Percentiles rank a stretch among this genome's conserved stretches.
These are phyloP conservation scores for Metschnikowia aberdeeniae DNA, from an alignment of 805 yeast species.

Conservation along the genomic window DNA sequence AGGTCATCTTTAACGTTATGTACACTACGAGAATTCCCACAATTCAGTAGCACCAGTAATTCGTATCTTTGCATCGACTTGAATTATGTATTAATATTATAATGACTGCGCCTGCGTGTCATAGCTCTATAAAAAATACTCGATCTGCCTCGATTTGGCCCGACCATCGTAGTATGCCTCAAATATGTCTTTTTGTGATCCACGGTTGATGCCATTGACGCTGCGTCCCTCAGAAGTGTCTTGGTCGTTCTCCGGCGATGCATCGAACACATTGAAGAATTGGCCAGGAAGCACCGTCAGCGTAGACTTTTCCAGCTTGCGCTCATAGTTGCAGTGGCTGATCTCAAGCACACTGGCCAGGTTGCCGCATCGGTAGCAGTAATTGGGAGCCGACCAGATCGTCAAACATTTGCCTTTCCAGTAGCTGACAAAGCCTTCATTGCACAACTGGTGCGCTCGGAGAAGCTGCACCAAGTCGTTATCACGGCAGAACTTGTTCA, in stretches of 20 bases:
- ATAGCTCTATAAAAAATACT: conserved; percentile 42
- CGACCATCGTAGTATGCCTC: conserved; percentile 27
- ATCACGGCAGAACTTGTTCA: conserved; percentile 73
- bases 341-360: conserved; percentile 96
- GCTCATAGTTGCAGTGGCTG: conserved; percentile 43
- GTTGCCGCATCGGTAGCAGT: conserved; percentile 95
- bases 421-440: conserved; percentile 90
- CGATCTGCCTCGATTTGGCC: conserved; percentile 40
- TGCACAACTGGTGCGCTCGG: conserved; percentile 94
- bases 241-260: conserved; percentile 87
- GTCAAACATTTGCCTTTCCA: conserved; percentile 90
- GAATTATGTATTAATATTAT: neutral
- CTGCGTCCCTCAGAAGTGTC: conserved; percentile 43
- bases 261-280: conserved; percentile 90
- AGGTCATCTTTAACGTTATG: too few relatives aligned
- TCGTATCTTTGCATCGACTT: too few relatives aligned
- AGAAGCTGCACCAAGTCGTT: conserved; percentile 78
- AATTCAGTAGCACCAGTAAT: too few relatives aligned
- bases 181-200: conserved; percentile 19
- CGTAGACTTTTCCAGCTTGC: conserved; percentile 12
- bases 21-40: too few relatives aligned
- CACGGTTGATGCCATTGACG: conserved; percentile 30
- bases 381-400: conserved; percentile 98
- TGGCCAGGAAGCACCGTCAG: conserved; percentile 46
- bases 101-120: conserved; percentile 5